phyloP scores from a whole-genome alignment of 2,329 filamentous ascomycete species.

The Aureobasidium sp. region DNA sequence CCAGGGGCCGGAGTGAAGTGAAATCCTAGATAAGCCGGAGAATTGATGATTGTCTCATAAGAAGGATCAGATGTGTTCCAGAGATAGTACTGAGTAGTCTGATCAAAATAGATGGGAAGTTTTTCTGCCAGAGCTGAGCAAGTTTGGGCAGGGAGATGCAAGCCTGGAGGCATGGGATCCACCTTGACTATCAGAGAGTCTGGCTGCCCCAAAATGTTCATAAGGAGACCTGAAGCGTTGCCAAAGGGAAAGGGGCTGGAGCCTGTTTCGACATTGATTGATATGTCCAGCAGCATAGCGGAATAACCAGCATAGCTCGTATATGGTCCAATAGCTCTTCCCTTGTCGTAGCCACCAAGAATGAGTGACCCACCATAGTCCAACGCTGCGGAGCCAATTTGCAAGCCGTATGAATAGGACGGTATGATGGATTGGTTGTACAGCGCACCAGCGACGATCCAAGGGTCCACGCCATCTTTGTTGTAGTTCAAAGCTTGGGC shows the following conservation, averaged over 20 bases:
- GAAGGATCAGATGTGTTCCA: constrained; percentile 23
- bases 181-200: background rate
- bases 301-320: constrained; percentile 16
- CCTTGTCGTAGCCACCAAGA: constrained; percentile 30
- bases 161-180: constrained; percentile 21
- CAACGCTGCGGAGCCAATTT: constrained; percentile 26
- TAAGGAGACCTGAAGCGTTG: background rate
- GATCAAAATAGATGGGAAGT: constrained; percentile 22
- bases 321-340: constrained; percentile 22
- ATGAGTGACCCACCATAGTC: constrained; percentile 23
- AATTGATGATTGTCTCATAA: constrained; percentile 32
- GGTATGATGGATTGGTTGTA: constrained; percentile 16
- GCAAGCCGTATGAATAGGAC: constrained; percentile 25
- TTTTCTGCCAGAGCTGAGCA: constrained; percentile 22
- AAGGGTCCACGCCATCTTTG: background rate
- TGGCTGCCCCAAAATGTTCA: background rate
- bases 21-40: constrained; percentile 34
- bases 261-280: constrained; percentile 18
- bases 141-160: constrained; percentile 22
- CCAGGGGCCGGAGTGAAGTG: constrained; percentile 24
- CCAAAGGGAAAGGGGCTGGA: constrained; percentile 7
- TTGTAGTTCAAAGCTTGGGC: background rate
- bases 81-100: constrained; percentile 18
- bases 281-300: constrained; percentile 11
- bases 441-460: constrained; percentile 9